A percentile compares a stretch with the other conserved stretches of the same genome.
Evolutionary conservation across 495 filamentous ascomycete species (phyloP).

Genomic region (Tuber calosporum): DNA sequence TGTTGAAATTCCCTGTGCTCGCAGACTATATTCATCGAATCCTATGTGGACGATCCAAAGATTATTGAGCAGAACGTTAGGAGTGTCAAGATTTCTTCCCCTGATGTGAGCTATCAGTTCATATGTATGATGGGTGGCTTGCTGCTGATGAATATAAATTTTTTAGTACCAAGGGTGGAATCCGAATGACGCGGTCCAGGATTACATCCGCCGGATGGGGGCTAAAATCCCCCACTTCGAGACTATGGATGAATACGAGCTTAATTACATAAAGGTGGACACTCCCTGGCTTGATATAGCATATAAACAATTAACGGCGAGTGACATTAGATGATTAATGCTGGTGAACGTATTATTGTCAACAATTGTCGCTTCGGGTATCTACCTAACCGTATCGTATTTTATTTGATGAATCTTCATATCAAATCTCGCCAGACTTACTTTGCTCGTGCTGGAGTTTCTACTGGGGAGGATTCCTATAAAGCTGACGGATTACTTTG

Average conservation of each 20-base stretch:
- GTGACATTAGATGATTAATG: slow-evolving; percentile 77
- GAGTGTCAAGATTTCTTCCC: slow-evolving; percentile 96
- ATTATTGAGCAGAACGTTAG: slow-evolving; percentile 97
- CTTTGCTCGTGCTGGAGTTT: slow-evolving; percentile 71
- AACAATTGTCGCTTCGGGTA: slow-evolving; percentile 96
- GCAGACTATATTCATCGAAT: slow-evolving; percentile 93
- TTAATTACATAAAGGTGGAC: slow-evolving; percentile 83
- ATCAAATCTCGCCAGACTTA: slow-evolving; percentile 91
- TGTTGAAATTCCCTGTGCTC: slow-evolving; percentile 21
- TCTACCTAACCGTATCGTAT: slow-evolving; percentile 90
- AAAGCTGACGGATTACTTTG: slow-evolving; percentile 81
- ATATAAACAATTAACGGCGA: slow-evolving; percentile 25
- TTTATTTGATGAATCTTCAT: slow-evolving; percentile 94
- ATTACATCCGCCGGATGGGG: slow-evolving; percentile 82
- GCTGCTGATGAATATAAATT: slow-evolving; percentile 38
- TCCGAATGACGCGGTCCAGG: slow-evolving; percentile 79
- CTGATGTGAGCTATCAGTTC: slow-evolving; percentile 58
- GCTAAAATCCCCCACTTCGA: slow-evolving; percentile 92
- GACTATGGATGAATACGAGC: slow-evolving; percentile 85
- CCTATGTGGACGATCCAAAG: slow-evolving; percentile 80
- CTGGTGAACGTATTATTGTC: slow-evolving; percentile 80
- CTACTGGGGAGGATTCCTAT: slow-evolving; percentile 73
- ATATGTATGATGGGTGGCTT: not conserved
- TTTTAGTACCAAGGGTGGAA: slow-evolving; percentile 77
- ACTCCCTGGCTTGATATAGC: slow-evolving; percentile 1